Evolutionary conservation across 2,329 filamentous ascomycete species (phyloP).

Genomic region (Sporothrix pallida): DNA sequence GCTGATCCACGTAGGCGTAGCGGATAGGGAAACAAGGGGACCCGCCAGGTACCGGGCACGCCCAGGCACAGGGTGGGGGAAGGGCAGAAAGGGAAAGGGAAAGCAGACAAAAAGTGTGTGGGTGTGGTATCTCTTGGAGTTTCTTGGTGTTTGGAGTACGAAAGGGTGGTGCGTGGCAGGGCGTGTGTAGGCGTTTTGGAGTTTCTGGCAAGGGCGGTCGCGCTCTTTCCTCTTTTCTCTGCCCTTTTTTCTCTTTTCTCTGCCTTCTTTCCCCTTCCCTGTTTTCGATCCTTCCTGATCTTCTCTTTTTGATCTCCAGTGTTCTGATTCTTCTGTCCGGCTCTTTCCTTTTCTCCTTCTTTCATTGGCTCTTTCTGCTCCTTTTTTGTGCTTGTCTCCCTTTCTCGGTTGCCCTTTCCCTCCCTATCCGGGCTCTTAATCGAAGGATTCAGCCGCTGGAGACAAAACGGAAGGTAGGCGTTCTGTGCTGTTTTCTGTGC

Average conservation of each 20-base stretch:
- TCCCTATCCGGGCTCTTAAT: neutral
- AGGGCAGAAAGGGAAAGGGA: neutral
- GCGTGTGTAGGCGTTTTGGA: neutral
- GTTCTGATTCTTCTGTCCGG: neutral
- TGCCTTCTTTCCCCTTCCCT: neutral
- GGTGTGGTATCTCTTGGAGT: neutral
- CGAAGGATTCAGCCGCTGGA: conserved; percentile 25
- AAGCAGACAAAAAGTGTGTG: neutral
- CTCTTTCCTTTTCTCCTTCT: neutral
- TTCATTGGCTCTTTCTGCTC: neutral
- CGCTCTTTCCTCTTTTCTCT: neutral
- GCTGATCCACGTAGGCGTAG: conserved; percentile 9
- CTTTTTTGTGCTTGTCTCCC: neutral
- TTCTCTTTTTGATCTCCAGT: neutral
- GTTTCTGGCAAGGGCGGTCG: conserved; percentile 1
- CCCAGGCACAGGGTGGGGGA: neutral
- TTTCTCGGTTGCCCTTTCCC: neutral
- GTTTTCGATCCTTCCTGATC: neutral
- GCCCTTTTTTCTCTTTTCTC: neutral
- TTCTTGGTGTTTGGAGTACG: conserved; percentile 3
- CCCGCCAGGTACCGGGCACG: conserved; percentile 16
- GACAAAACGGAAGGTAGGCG: conserved; percentile 11
- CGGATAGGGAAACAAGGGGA: conserved; percentile 23
- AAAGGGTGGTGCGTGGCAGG: conserved; percentile 16
- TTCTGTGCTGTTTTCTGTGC: neutral